Conservation (phyloP, 192 early-diverging fungal genomes). For the Gonapodya prolifera region DNA sequence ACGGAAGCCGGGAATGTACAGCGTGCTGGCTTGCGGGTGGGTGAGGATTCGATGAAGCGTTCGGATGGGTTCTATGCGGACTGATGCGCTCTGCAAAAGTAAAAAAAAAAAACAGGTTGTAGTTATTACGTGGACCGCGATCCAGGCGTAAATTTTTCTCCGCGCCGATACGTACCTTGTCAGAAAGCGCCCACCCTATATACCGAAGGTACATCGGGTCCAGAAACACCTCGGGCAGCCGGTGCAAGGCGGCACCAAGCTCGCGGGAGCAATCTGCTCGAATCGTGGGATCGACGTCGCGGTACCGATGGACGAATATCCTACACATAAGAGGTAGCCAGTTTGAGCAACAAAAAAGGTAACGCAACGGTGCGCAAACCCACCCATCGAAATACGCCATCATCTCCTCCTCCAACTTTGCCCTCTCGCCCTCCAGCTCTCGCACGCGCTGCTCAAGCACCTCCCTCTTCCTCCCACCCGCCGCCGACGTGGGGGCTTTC, state of each 20-base stretch:
- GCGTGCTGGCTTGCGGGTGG: constrained; percentile 27
- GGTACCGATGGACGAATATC: constrained; percentile 79
- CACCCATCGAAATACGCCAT: constrained; percentile 67
- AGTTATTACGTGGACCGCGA: neutral
- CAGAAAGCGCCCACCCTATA: constrained; percentile 75
- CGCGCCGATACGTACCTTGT: constrained; percentile 31
- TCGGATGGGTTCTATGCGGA: constrained; percentile 59
- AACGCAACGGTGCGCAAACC: neutral
- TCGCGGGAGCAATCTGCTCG: constrained; percentile 71
- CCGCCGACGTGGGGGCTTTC: constrained; percentile 15
- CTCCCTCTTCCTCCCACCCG: constrained; percentile 12
- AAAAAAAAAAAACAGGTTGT: neutral
- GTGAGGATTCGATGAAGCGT: constrained; percentile 37
- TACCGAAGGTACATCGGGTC: constrained; percentile 66
- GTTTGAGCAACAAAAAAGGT: constrained; percentile 2
- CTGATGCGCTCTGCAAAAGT: constrained; percentile 23
- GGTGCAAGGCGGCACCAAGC: constrained; percentile 64
- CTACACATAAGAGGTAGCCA: constrained; percentile 14
- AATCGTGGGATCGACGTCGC: constrained; percentile 76
- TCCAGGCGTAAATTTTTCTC: too few relatives aligned
- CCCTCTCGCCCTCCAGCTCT: constrained; percentile 38
- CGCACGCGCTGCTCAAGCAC: constrained; percentile 27
- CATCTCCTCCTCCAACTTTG: constrained; percentile 42
- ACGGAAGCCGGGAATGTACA: constrained; percentile 36
- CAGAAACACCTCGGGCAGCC: constrained; percentile 57